phyloP scores from a whole-genome alignment of 306 rosid species.

The Inga leiocalycina region DNA sequence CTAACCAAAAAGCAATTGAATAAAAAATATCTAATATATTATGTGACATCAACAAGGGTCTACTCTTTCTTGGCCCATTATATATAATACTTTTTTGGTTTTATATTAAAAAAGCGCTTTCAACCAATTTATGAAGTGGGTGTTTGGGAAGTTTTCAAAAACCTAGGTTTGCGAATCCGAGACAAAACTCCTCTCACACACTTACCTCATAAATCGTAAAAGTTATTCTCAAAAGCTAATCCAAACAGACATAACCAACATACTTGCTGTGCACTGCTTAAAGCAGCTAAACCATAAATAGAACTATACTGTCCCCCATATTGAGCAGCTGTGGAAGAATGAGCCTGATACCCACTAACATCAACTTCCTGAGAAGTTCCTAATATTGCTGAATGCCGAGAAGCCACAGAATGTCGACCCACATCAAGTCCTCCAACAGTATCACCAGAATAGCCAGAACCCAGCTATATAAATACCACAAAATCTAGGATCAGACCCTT shows the following conservation, averaged over 20 bases:
- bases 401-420: slow-evolving; percentile 66
- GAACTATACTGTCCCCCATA: slow-evolving; percentile 95
- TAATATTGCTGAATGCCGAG: slow-evolving; percentile 79
- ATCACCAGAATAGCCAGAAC: slow-evolving; percentile 69
- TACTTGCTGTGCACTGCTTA: slow-evolving; percentile 80
- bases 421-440: slow-evolving; percentile 82
- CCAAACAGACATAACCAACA: neutral
- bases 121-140: no score
- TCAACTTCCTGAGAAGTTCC: slow-evolving; percentile 78
- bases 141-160: no score
- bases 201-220: no score
- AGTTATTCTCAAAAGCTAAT: no score
- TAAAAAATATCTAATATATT: neutral
- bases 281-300: slow-evolving; percentile 73
- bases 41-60: neutral
- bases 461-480: slow-evolving; percentile 55
- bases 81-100: no score
- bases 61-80: no score
- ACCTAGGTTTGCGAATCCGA: no score
- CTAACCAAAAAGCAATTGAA: neutral
- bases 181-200: no score
- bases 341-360: slow-evolving; percentile 67
- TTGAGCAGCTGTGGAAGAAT: slow-evolving; percentile 64
- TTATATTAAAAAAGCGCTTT: no score
- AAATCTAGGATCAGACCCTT: slow-evolving; percentile 20